Evolutionary conservation across 345 rosid species (phyloP).

Genomic region (Excoecaria cochinchinensis): DNA sequence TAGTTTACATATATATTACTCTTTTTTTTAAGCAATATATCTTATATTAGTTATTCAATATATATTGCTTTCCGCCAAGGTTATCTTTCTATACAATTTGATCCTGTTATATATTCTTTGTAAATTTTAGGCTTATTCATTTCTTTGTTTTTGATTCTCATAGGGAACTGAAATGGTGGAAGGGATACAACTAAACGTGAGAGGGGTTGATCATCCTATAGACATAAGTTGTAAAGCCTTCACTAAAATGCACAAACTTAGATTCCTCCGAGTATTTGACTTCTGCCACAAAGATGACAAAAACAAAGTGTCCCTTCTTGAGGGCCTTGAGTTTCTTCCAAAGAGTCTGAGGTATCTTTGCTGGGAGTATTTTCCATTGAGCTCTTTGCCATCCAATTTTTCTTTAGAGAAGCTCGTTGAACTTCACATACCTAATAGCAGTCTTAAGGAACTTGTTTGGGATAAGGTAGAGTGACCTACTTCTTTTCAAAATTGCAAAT

Average conservation of each 20-base stretch:
- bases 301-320: too few species aligned
- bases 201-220: not conserved
- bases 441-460: not conserved
- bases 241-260: not conserved
- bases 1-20: too few species aligned
- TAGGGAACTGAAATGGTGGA: not conserved
- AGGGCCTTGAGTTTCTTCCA: constrained; percentile 12
- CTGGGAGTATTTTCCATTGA: not conserved
- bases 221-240: not conserved
- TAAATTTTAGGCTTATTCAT: not conserved
- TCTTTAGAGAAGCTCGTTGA: constrained; percentile 1
- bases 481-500: not conserved
- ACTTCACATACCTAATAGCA: not conserved
- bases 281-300: too few species aligned
- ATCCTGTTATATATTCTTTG: too few species aligned
- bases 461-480: not conserved
- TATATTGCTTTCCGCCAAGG: too few species aligned
- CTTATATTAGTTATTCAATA: too few species aligned
- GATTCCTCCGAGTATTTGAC: not conserved
- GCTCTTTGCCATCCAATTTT: not conserved
- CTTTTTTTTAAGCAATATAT: too few species aligned
- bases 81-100: too few species aligned
- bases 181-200: not conserved
- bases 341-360: not conserved
- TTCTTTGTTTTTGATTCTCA: not conserved